phyloP scores from a whole-genome alignment of 306 rosid genomes.

The Myrica gale region DNA sequence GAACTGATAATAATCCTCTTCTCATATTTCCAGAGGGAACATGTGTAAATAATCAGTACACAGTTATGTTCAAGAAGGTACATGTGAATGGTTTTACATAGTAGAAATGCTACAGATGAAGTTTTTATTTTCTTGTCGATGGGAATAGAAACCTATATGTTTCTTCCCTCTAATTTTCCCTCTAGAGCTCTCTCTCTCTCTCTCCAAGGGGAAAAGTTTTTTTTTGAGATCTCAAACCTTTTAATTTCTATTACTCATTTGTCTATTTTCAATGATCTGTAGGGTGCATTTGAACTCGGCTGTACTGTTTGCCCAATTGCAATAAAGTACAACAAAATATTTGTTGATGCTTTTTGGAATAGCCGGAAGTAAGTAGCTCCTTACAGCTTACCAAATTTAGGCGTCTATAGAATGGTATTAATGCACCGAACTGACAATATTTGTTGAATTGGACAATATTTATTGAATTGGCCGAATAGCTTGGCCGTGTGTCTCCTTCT shows the following conservation, averaged over 20 bases:
- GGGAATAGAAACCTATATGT: not conserved
- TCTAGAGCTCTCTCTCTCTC: not conserved
- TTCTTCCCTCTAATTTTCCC: not conserved
- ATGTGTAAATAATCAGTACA: conserved; percentile 93
- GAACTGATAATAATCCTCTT: conserved; percentile 88
- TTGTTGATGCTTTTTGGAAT: conserved; percentile 98
- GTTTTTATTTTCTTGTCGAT: conserved; percentile 1
- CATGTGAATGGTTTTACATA: conserved; percentile 11
- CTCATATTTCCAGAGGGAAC: conserved; percentile 99
- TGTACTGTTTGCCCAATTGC: conserved; percentile 93
- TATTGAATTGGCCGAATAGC: too few relatives aligned
- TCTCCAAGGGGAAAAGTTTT: not conserved
- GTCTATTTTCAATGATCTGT: conserved; percentile 24
- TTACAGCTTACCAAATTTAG: conserved; percentile 21
- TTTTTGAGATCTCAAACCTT: conserved; percentile 15
- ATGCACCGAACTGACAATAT: not conserved
- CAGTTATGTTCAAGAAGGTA: conserved; percentile 98
- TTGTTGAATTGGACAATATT: not conserved
- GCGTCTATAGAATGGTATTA: not conserved
- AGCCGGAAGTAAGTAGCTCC: conserved; percentile 78
- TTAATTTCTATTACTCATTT: conserved; percentile 19
- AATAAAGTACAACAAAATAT: conserved; percentile 93
- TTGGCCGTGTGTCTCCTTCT: too few relatives aligned
- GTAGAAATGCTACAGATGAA: conserved; percentile 2
- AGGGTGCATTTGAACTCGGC: conserved; percentile 99